Base-by-base conservation (phyloP, 2,329 filamentous ascomycete genomes). In the Hypocrella siamensis region DNA sequence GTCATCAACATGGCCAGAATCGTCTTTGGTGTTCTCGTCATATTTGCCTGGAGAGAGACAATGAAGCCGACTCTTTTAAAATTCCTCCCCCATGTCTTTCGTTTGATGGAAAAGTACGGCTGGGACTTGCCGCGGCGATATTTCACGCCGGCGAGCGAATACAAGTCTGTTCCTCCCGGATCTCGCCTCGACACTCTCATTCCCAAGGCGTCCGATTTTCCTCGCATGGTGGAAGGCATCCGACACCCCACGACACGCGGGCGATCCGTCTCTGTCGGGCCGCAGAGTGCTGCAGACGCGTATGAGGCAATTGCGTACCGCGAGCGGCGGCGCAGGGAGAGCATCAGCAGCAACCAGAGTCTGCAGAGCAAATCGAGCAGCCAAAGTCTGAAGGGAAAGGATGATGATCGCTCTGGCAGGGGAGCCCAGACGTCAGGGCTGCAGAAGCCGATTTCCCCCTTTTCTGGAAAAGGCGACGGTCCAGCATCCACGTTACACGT, bases 271-370 rank as follows among this genome's bases (percentile, higher is more conserved):
- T 93, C 85, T 5, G 71, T 96, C 32, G 90, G 90, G 0, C 90
- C 90, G 2, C 90, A 96, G 56, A 94, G 86, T 28, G 86, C 86
- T 38, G 90, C 90, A 2, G 90, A 98, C 57, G 90, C 85, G 17
- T 93, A 94, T 56, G 90, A 98, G 59, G 84, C 85, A 15, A 64
- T 98, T 30, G 90, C 88, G 5, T 93, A 93, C 49, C 76, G 88
- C 15, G 84, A 93, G 46, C 56, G 67, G 16, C 57, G 61, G 35
- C 55, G 69, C 19, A 52, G 67, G 19, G 69, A 74, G 55, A 67
- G 69, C 50, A 52, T 70, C 26, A 50, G 58, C 35, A 66, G 67
- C 46, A 63, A 69, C 33, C 54, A 57, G n/a, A 61, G 58, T 37
- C 34, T 66, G 21, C 54, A 53, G 40, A 58, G 54, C 41, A 64